These are phyloP conservation scores for Physcia stellaris DNA, from an alignment of 495 filamentous ascomycete species.

Conservation along the genomic window DNA sequence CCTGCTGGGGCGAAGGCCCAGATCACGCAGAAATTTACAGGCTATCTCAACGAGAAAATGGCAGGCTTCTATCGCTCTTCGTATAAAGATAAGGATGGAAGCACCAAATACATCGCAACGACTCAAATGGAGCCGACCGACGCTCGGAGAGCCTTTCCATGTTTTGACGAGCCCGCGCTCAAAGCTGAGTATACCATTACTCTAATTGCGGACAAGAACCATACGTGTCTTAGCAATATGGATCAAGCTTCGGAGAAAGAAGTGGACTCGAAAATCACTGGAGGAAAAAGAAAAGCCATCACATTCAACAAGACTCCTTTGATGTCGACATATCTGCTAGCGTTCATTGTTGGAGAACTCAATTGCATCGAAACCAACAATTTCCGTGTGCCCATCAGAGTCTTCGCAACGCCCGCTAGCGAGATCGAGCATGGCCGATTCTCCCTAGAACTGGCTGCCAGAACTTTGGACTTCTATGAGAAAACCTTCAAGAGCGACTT, in stretches of 20 bases:
- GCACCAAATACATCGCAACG: conserved; percentile 45
- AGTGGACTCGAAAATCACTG: conserved; percentile 31
- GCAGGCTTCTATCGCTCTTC: conserved; percentile 57
- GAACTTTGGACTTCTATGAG: conserved; percentile 38
- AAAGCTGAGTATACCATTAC: conserved; percentile 56
- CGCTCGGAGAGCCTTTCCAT: conserved; percentile 52
- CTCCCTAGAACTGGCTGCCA: conserved; percentile 49
- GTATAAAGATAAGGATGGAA: conserved; percentile 41
- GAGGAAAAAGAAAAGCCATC: conserved; percentile 45
- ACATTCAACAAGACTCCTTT: conserved; percentile 52
- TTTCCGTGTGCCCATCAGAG: conserved; percentile 51
- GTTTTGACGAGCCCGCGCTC: conserved; percentile 57
- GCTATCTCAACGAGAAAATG: conserved; percentile 53
- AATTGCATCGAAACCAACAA: conserved; percentile 50
- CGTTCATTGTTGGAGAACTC: conserved; percentile 55
- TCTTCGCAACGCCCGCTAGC: conserved; percentile 49
- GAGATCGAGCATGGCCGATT: conserved; percentile 54
- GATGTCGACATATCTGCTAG: conserved; percentile 58
- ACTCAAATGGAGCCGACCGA: conserved; percentile 59
- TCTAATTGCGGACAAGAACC: conserved; percentile 44
- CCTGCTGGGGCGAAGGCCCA: conserved; percentile 44
- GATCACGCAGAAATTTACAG: conserved; percentile 47
- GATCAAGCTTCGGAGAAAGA: conserved; percentile 45
- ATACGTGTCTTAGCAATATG: conserved; percentile 59
- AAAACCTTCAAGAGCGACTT: conserved; percentile 41